These are phyloP conservation scores for Calocybe indica DNA, from an alignment of 768 basidiomycete species.

Conservation along the genomic window DNA sequence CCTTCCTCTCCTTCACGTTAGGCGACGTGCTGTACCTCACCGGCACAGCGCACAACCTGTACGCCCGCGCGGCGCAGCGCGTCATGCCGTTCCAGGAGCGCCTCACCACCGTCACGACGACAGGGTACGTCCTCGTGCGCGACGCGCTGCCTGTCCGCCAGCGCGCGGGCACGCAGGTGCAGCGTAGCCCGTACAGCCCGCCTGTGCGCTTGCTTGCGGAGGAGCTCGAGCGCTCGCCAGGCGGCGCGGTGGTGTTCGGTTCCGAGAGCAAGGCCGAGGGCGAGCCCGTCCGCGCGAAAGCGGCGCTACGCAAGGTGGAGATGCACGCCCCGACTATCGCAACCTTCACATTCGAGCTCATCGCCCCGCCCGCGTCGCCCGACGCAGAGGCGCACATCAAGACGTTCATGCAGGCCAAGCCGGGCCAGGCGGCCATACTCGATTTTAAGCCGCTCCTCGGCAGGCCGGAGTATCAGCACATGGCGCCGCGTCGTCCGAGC, in stretches of 20 bases:
- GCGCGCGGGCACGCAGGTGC: constrained; percentile 14
- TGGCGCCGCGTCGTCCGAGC: constrained; percentile 37
- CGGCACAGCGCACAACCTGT: constrained; percentile 43
- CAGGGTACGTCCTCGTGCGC: constrained; percentile 46
- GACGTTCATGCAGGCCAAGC: constrained; percentile 5
- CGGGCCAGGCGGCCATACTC: constrained; percentile 51
- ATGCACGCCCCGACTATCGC: constrained; percentile 45
- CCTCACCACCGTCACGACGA: constrained; percentile 41
- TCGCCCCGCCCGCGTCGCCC: constrained; percentile 11
- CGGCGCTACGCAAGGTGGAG: constrained; percentile 30
- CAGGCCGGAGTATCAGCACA: constrained; percentile 40
- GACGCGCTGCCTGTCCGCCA: constrained; percentile 52
- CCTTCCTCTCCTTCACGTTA: constrained; percentile 46
- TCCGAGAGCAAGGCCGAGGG: constrained; percentile 10
- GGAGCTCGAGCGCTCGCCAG: constrained; percentile 22
- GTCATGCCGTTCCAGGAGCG: constrained; percentile 53
- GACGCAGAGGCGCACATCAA: constrained; percentile 19
- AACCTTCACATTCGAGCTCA: constrained; percentile 42
- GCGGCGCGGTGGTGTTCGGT: constrained; percentile 19
- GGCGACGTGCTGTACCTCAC: constrained; percentile 61
- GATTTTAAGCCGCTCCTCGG: constrained; percentile 50
- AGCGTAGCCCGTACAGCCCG: constrained; percentile 51
- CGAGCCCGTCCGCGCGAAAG: constrained; percentile 12
- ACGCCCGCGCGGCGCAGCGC: constrained; percentile 38
- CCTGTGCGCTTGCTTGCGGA: constrained; percentile 47